phyloP scores from a whole-genome alignment of 2,329 filamentous ascomycete genomes.

The Helotiales sp. region DNA sequence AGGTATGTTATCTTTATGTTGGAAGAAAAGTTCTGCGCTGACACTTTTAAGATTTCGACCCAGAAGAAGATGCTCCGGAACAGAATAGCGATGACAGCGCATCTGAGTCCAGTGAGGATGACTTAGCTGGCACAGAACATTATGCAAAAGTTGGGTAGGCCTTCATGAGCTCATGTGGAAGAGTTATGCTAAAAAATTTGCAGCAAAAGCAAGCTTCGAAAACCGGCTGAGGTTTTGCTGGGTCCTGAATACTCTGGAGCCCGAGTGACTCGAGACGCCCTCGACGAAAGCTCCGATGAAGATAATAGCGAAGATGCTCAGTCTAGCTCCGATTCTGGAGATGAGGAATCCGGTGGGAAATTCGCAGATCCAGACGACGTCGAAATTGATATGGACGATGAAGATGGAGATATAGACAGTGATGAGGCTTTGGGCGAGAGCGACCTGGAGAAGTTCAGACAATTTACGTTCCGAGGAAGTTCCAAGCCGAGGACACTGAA shows the following conservation, averaged over 20 bases:
- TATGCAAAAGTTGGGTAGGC: conserved; percentile 73
- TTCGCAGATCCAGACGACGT: conserved; percentile 53
- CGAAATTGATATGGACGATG: conserved; percentile 54
- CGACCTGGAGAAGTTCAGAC: conserved; percentile 79
- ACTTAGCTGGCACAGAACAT: conserved; percentile 74
- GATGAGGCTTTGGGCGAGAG: conserved; percentile 77
- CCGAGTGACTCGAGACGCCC: conserved; percentile 67
- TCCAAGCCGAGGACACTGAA: conserved; percentile 46
- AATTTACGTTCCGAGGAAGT: conserved; percentile 65
- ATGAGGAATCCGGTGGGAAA: conserved; percentile 42
- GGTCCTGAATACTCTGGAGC: conserved; percentile 81
- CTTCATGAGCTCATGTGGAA: background rate
- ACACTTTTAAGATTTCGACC: conserved; percentile 39
- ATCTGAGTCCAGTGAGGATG: conserved; percentile 50
- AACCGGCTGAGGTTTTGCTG: conserved; percentile 66
- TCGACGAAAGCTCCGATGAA: conserved; percentile 57
- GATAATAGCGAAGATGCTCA: conserved; percentile 55
- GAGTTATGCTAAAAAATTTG: conserved; percentile 12
- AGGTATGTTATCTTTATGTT: conserved; percentile 45
- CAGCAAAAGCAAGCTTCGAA: conserved; percentile 80
- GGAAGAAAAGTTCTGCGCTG: conserved; percentile 4
- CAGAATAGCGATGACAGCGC: conserved; percentile 41
- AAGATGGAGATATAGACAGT: conserved; percentile 62
- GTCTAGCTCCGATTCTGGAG: conserved; percentile 39
- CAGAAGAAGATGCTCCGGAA: conserved; percentile 35